Evolutionary conservation across 768 basidiomycete species (phyloP).

Genomic region (Ramaria sp.): DNA sequence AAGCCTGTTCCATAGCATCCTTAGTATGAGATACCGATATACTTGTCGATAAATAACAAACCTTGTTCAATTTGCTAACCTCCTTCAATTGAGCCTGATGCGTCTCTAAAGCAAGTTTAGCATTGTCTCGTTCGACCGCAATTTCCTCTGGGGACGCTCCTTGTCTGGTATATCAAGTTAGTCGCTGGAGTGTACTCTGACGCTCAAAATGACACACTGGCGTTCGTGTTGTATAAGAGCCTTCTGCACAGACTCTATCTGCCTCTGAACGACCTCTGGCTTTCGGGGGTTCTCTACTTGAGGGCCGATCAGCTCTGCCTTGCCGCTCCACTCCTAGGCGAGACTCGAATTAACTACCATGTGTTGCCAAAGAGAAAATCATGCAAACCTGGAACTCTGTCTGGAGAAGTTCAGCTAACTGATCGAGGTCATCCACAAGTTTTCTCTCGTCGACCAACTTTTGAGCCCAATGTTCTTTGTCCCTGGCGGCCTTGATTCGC

Average conservation of each 20-base stretch:
- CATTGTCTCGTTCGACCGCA: constrained; percentile 56
- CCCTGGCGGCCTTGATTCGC: constrained; percentile 41
- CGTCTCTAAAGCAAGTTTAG: constrained; percentile 45
- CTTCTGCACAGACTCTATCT: constrained; percentile 50
- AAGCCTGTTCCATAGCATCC: constrained; percentile 32
- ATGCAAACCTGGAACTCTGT: constrained; percentile 50
- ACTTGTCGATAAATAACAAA: constrained; percentile 1
- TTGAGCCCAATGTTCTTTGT: constrained; percentile 34
- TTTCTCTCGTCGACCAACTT: constrained; percentile 44
- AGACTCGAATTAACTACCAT: neutral
- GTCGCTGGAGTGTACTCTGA: neutral
- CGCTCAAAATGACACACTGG: constrained; percentile 27
- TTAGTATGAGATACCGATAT: neutral
- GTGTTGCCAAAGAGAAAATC: neutral
- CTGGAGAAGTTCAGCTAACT: constrained; percentile 38
- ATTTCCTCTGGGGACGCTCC: constrained; percentile 74
- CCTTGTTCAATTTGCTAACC: constrained; percentile 61
- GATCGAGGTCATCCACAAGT: constrained; percentile 35
- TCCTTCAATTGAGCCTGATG: constrained; percentile 55
- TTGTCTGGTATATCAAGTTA: constrained; percentile 33
- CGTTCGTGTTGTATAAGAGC: constrained; percentile 60
- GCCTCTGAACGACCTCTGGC: constrained; percentile 42
- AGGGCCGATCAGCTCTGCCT: constrained; percentile 53
- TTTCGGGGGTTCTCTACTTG: constrained; percentile 48
- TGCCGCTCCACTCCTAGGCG: constrained; percentile 48